Evolutionary conservation across 805 yeast genomes (phyloP), one percentile per base, ranked within the genome.

Genomic region (Schwanniomyces polymorphus): DNA sequence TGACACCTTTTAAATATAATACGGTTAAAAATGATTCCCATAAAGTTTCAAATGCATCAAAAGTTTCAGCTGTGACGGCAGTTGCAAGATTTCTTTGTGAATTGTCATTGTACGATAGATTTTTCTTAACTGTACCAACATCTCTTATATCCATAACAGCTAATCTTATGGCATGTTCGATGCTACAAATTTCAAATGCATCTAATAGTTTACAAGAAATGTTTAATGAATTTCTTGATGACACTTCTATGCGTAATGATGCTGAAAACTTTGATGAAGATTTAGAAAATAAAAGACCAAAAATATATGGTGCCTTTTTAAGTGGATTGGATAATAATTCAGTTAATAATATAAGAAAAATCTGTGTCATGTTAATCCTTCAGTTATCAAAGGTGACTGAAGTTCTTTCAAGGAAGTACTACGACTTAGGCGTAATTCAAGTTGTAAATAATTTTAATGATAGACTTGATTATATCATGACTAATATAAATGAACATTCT

Each of bases 11-110:
- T 44, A 59, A 57, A 43, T 58, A 65, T 50, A 58, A 59, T 48
- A 28, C 29, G 33, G 42, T n/a, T 26, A 38, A 31, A 42, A 50
- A 44, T 45, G 44, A 42, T 42, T 27, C 45, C 23, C 45, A 43
- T 27, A 54, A 51, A 54, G 38, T 43, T 10, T 46, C 42, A 23
- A 44, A 51, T 23, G 53, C 57, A 28, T 65, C 72, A 38, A 68
- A 72, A 7, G 70, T 74, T 33, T 70, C 78, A n/a, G 84, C 84
- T 5, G 75, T 78, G 26, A 70, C 80, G 26, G 84, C 82, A 4
- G 76, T 80, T 31, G 72, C 75, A 25, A 68, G 82, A 38, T 81
- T 81, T 53, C 70, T 82, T 34, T 75, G 83, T 54, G 85, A 82
- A 57, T 58, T 81, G 21, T 67, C 84, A 0, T 55, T 80, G 26